Evolutionary conservation across 2,329 filamentous ascomycete genomes (phyloP).

Genomic region (Cladosporium cucumerinum): DNA sequence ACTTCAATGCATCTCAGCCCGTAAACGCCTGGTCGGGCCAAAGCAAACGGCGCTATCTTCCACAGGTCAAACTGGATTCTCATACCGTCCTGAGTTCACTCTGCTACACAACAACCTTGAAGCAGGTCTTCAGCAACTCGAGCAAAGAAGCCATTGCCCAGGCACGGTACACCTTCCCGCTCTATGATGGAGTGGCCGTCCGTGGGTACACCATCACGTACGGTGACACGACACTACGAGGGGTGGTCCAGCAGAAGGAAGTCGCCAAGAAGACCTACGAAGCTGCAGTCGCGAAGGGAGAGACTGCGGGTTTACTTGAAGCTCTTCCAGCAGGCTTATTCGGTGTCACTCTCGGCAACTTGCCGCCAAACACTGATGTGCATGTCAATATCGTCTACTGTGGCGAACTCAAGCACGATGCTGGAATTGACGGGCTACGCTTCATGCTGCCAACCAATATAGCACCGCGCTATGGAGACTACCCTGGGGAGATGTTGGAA

Average conservation of each 20-base stretch:
- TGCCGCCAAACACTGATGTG: constrained; percentile 57
- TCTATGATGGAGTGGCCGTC: constrained; percentile 70
- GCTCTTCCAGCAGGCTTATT: constrained; percentile 65
- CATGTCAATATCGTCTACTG: constrained; percentile 63
- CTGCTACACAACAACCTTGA: constrained; percentile 50
- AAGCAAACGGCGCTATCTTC: constrained; percentile 48
- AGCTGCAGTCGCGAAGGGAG: constrained; percentile 55
- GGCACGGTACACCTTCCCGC: constrained; percentile 65
- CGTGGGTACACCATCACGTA: constrained; percentile 65
- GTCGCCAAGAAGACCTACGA: constrained; percentile 60
- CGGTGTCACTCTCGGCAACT: constrained; percentile 64
- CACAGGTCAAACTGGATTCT: constrained; percentile 55
- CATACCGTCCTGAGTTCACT: constrained; percentile 61
- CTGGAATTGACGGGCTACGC: constrained; percentile 63
- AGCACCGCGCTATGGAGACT: constrained; percentile 61
- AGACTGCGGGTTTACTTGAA: constrained; percentile 64
- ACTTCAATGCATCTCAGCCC: constrained; percentile 21
- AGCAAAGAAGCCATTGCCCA: constrained; percentile 48
- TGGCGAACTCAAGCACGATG: constrained; percentile 69
- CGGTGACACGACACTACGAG: constrained; percentile 57
- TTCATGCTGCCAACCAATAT: constrained; percentile 67
- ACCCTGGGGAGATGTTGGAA: constrained; percentile 38
- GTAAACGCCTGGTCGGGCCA: background rate
- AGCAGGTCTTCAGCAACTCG: constrained; percentile 62
- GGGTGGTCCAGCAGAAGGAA: constrained; percentile 64